Evolutionary conservation across 2,329 filamentous ascomycete species (phyloP).

Genomic region (Neonectria hederae): DNA sequence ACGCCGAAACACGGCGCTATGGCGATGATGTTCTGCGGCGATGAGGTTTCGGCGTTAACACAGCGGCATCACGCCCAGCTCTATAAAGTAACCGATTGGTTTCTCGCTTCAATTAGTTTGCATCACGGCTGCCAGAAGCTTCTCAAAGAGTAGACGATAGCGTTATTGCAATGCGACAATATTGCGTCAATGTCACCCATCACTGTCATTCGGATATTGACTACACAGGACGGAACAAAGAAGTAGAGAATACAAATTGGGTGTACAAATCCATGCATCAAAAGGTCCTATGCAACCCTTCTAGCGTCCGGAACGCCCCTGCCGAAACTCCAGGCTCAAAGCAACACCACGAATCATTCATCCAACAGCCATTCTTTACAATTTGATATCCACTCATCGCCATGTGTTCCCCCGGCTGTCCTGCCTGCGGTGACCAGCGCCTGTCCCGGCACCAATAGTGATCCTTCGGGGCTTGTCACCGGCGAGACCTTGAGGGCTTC

Average conservation of each 20-base stretch:
- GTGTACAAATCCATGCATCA: constrained; percentile 17
- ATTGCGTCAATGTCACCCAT: too few relatives aligned
- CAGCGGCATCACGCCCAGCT: background rate
- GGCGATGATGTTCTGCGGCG: background rate
- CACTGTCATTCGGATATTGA: too few relatives aligned
- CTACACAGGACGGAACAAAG: background rate
- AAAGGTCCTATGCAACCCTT: constrained; percentile 10
- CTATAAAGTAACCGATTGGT: background rate
- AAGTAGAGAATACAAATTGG: constrained; percentile 2
- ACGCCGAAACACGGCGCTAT: constrained; percentile 5
- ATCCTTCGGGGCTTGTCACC: constrained; percentile 47
- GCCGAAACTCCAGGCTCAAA: constrained; percentile 33
- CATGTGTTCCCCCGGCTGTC: constrained; percentile 44
- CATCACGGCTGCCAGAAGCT: too few relatives aligned
- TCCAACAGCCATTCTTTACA: constrained; percentile 34
- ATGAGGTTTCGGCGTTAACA: constrained; percentile 4
- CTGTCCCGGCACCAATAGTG: constrained; percentile 49
- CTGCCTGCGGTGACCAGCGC: constrained; percentile 42
- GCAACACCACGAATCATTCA: constrained; percentile 31
- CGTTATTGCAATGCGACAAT: too few relatives aligned
- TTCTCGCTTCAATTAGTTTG: too few relatives aligned
- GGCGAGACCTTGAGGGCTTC: constrained; percentile 40
- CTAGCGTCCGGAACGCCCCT: constrained; percentile 8
- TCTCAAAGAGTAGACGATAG: too few relatives aligned
- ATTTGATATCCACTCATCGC: constrained; percentile 40